phyloP scores from a whole-genome alignment of 2,329 filamentous ascomycete species.

The Curvularia hawaiiensis region DNA sequence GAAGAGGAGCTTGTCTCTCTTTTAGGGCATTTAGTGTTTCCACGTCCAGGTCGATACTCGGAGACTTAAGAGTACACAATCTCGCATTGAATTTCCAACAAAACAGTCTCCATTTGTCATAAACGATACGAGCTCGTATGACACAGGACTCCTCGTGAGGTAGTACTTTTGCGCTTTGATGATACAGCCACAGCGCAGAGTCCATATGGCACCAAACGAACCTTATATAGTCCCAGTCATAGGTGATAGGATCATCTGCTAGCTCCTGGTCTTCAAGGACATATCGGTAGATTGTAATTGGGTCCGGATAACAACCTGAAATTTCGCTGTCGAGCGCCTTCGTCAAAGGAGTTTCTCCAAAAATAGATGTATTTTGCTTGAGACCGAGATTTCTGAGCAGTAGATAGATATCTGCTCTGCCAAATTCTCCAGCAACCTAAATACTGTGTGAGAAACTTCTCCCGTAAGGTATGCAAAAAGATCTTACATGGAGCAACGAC shows the following conservation, averaged over 20 bases:
- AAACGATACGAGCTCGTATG: neutral
- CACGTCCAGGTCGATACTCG: neutral
- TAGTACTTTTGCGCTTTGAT: neutral
- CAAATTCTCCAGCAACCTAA: neutral
- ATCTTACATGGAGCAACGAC: constrained; percentile 1
- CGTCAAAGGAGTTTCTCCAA: neutral
- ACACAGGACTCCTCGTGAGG: neutral
- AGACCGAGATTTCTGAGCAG: neutral
- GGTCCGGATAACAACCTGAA: neutral
- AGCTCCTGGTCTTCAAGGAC: neutral
- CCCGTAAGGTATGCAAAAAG: neutral
- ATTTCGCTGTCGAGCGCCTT: neutral
- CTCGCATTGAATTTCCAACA: neutral
- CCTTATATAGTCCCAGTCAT: accelerated
- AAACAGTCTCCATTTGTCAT: neutral
- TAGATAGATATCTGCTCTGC: neutral
- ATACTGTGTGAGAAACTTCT: neutral
- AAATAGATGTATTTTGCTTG: neutral
- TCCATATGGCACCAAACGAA: neutral
- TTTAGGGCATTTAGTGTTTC: neutral
- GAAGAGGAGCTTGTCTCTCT: neutral
- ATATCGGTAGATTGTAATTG: neutral
- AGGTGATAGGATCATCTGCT: neutral
- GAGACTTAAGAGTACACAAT: no score
- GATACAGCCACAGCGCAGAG: neutral